A percentile compares a stretch with the other conserved stretches of the same genome.
phyloP scores from a whole-genome alignment of 352 stramenopile genomes.

The Phytopythium mirpurense region DNA sequence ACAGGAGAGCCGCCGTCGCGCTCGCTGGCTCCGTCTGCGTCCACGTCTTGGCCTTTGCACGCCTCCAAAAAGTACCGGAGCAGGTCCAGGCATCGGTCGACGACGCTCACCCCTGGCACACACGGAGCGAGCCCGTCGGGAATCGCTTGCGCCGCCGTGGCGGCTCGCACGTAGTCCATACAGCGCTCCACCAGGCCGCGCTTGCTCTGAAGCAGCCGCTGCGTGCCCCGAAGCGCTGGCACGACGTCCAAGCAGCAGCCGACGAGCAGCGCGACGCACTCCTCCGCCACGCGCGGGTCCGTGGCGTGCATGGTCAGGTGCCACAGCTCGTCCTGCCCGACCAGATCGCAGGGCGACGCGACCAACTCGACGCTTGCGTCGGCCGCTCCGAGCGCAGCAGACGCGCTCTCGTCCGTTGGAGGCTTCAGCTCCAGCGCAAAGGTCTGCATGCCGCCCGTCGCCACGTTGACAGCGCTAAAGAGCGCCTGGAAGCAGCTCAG shows the following conservation, averaged over 20 bases:
- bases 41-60: conserved; percentile 11
- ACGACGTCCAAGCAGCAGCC: conserved; percentile 54
- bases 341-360: conserved; percentile 22
- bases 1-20: neutral
- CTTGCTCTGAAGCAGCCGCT: conserved; percentile 26
- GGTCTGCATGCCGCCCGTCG: conserved; percentile 27
- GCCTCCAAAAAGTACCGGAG: conserved; percentile 66
- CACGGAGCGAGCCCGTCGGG: neutral
- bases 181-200: conserved; percentile 56
- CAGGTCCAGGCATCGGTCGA: conserved; percentile 65
- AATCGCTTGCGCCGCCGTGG: conserved; percentile 18
- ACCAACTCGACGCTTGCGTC: conserved; percentile 29
- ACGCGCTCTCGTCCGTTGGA: neutral
- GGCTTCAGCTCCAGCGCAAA: conserved; percentile 12
- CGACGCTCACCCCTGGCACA: conserved; percentile 1
- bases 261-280: conserved; percentile 52
- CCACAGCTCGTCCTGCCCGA: conserved; percentile 57
- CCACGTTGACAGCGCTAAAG: conserved; percentile 56
- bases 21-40: neutral
- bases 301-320: conserved; percentile 37
- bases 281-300: conserved; percentile 46
- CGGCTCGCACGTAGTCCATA: conserved; percentile 31
- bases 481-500: conserved; percentile 68
- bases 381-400: neutral
- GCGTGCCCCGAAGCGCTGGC: conserved; percentile 19